Evolutionary conservation across 495 filamentous ascomycete species (phyloP).

Genomic region (Trichoderma erinaceum): DNA sequence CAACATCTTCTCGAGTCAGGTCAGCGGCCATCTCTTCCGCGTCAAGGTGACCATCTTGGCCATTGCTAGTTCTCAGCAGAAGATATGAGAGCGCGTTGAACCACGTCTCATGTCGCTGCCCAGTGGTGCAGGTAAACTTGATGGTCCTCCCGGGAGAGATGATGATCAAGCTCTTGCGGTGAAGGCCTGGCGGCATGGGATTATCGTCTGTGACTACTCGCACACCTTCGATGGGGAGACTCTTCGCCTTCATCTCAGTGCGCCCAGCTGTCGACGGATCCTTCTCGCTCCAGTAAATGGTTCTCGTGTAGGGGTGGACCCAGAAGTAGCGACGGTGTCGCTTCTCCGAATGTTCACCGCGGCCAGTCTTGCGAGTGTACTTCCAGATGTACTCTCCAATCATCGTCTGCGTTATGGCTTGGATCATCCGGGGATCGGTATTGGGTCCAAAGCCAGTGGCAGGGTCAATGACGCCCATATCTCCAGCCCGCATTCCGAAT

Average conservation of each 20-base stretch:
- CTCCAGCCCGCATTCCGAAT: conserved; percentile 63
- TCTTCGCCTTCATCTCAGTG: conserved; percentile 81
- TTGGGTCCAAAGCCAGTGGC: conserved; percentile 50
- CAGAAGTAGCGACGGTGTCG: conserved; percentile 95
- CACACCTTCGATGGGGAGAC: conserved; percentile 88
- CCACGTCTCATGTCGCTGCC: conserved; percentile 95
- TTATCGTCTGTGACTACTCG: conserved; percentile 94
- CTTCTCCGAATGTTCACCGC: conserved; percentile 77
- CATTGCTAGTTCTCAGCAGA: conserved; percentile 58
- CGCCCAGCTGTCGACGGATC: conserved; percentile 76
- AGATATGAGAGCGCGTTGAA: conserved; percentile 96
- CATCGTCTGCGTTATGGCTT: conserved; percentile 99
- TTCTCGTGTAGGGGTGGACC: conserved; percentile 96
- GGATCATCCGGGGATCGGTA: conserved; percentile 96
- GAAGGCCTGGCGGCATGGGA: conserved; percentile 86
- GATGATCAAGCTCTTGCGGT: conserved; percentile 86
- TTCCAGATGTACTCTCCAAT: conserved; percentile 99
- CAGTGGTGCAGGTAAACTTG: conserved; percentile 89
- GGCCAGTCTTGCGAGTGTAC: conserved; percentile 87
- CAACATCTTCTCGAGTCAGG: conserved; percentile 68
- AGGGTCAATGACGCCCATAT: conserved; percentile 47
- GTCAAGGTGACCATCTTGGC: conserved; percentile 50
- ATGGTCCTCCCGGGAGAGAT: conserved; percentile 81
- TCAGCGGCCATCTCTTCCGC: conserved; percentile 50
- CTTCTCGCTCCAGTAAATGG: conserved; percentile 91